Conservation (phyloP, 371 early-diverging fungal genomes). For the Rhizopus sp. region DNA sequence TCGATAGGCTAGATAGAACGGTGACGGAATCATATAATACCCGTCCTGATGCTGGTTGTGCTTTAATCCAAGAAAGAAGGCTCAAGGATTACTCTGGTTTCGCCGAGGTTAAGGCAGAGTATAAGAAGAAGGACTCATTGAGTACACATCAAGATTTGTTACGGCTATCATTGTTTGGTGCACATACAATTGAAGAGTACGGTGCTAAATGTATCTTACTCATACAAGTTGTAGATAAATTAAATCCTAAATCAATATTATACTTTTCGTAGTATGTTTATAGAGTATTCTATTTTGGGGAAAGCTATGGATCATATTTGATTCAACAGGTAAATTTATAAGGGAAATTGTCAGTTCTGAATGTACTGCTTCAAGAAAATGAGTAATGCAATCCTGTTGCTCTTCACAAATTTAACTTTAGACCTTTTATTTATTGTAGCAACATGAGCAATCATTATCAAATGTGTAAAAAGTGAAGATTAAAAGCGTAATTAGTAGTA, state of each 20-base stretch:
- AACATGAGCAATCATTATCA: too few relatives aligned
- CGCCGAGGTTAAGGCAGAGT: slow-evolving; percentile 7
- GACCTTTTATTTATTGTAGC: too few relatives aligned
- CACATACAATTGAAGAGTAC: neutral
- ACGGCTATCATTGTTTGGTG: neutral
- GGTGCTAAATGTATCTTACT: slow-evolving; percentile 12
- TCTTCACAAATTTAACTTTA: too few relatives aligned
- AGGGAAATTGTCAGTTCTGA: too few relatives aligned
- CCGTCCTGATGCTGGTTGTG: slow-evolving; percentile 11
- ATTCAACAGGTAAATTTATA: too few relatives aligned
- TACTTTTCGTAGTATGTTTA: slow-evolving; percentile 12
- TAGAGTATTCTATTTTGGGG: neutral
- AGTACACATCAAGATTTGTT: neutral
- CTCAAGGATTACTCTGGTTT: neutral
- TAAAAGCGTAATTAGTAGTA: too few relatives aligned
- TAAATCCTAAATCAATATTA: slow-evolving; percentile 13
- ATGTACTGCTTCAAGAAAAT: too few relatives aligned
- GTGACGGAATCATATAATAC: slow-evolving; percentile 1
- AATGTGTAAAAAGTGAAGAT: too few relatives aligned
- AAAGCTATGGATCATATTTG: too few relatives aligned
- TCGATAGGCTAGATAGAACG: slow-evolving; percentile 12
- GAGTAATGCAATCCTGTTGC: neutral
- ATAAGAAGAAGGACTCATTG: slow-evolving; percentile 2
- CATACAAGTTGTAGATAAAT: slow-evolving; percentile 15
- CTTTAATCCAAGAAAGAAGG: slow-evolving; percentile 4